These are phyloP conservation scores for Blastobotrys buckinghamii DNA, from an alignment of 1,139 yeast genomes.

Conservation along the genomic window DNA sequence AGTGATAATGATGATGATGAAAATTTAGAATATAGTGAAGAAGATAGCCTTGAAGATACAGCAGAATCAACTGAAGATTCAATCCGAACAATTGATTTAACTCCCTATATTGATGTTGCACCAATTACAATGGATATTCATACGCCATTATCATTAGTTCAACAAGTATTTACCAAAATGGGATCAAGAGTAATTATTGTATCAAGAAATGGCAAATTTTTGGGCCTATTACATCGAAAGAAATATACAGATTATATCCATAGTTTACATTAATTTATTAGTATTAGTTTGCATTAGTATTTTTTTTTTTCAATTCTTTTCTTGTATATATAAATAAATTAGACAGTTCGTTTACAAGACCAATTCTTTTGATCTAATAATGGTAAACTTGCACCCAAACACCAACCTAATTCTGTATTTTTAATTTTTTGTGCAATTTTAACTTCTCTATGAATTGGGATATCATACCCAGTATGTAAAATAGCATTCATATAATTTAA, in stretches of 20 bases:
- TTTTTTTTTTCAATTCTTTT: not conserved
- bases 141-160: constrained; percentile 49
- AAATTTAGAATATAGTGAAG: not conserved
- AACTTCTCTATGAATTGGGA: constrained; percentile 83
- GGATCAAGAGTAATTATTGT: constrained; percentile 52
- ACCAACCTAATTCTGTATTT: constrained; percentile 94
- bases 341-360: constrained; percentile 44
- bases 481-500: constrained; percentile 83
- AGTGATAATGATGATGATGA: constrained; percentile 3
- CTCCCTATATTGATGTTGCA: constrained; percentile 41
- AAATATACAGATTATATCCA: constrained; percentile 44
- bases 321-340: not conserved
- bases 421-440: constrained; percentile 86
- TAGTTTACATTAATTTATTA: not conserved
- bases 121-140: constrained; percentile 48
- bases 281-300: not conserved
- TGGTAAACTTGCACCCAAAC: constrained; percentile 95
- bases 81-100: constrained; percentile 33
- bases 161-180: constrained; percentile 48
- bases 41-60: not conserved
- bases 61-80: no score
- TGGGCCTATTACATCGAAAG: constrained; percentile 53
- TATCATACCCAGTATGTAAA: constrained; percentile 92
- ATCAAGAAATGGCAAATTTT: constrained; percentile 44
- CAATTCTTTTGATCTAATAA: constrained; percentile 66